Conservation (phyloP, 345 rosid genomes). For the Aquilaria malaccensis region DNA sequence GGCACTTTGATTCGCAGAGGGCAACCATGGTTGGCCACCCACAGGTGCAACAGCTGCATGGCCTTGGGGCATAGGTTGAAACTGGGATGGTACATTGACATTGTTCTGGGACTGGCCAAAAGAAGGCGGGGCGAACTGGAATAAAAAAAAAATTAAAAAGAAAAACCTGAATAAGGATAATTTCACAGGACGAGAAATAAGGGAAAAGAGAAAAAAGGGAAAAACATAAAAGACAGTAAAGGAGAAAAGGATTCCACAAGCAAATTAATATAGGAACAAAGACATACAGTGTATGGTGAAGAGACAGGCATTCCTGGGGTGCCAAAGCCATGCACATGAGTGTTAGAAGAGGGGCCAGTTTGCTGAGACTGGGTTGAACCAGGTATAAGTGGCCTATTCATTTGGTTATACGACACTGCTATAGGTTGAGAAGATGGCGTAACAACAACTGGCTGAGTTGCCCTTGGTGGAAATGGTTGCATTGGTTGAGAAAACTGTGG, state of each 20-base stretch:
- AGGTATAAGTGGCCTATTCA: conserved; percentile 48
- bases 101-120: conserved; percentile 60
- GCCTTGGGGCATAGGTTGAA: conserved; percentile 53
- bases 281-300: conserved; percentile 54
- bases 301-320: conserved; percentile 46
- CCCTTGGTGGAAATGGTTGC: conserved; percentile 66
- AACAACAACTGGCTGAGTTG: conserved; percentile 61
- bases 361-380: conserved; percentile 49
- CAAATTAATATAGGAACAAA: conserved; percentile 12
- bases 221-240: neutral
- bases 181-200: too few relatives aligned
- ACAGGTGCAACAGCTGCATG: conserved; percentile 35
- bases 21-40: conserved; percentile 60
- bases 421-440: conserved; percentile 54
- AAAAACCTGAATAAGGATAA: too few relatives aligned
- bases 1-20: conserved; percentile 44
- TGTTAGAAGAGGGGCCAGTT: conserved; percentile 28
- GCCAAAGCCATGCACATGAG: conserved; percentile 36
- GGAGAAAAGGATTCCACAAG: conserved; percentile 7
- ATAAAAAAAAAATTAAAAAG: neutral
- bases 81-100: conserved; percentile 35
- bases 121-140: conserved; percentile 53
- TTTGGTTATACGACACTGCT: conserved; percentile 48
- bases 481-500: conserved; percentile 64
- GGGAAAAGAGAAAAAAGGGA: too few relatives aligned